Base-by-base conservation (phyloP, 1,139 yeast species). In the Zygoascus meyerae region DNA sequence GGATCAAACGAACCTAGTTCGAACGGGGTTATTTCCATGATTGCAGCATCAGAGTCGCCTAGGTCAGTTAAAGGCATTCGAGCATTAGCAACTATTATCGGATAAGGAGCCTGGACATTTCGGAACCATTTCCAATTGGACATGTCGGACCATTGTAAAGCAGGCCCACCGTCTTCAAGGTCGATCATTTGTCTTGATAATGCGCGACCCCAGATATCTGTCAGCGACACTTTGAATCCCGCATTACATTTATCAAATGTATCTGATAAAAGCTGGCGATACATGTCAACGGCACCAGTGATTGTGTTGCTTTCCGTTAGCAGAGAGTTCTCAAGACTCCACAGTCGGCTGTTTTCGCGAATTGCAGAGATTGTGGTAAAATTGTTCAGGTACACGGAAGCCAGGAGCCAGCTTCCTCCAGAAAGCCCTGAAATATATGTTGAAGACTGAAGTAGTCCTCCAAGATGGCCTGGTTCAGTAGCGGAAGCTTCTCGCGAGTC, bases 1-100 rank as follows among this genome's bases (percentile, higher is more conserved):
- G 89, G 84, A 63, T 87, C 96, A 92, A 94, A 87, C 18, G 94
- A 81, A 5, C 96, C 96, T 64, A 87, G 62, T 67, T 87, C 95
- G 56, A 69, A 85, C 1, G 96, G 90, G 52, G 78, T 83, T 57
- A 85, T 70, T 65, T 89, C 96, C 54, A 84, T 80, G 14, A 83
- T 73, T 1, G 95, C 82, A 8, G 92, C 79, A 62, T 84, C 84
- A 5, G 70, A 67, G 55, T 75, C 70, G 47, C 83, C 68, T 47
- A 82, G 71, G 7, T 55, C 49, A 2, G 78, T 66, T 16, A 78
- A 78, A 8, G 92, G 92, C 17, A 80, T 73, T 67, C 94, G 74
- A 50, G 90, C 90, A 61, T 81, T 81, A 1, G 94, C 75, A 4
- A 84, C 83, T 33, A 86, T 74, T 48, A 87, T 79, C 15, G 96